Evolutionary conservation across 495 filamentous ascomycete genomes (phyloP).

Genomic region (Glonium stellatum): DNA sequence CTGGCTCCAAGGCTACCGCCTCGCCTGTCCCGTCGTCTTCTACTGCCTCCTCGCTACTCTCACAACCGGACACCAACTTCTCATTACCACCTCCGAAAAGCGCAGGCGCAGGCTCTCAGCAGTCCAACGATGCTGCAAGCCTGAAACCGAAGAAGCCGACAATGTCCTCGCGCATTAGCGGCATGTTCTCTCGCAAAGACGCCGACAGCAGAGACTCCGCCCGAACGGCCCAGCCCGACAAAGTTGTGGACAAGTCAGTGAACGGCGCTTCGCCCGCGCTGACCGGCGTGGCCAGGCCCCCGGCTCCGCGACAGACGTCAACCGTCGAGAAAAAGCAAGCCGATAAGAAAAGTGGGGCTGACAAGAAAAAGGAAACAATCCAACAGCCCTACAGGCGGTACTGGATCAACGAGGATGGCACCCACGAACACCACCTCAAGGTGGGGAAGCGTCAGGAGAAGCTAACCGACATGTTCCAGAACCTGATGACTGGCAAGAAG

Average conservation of each 20-base stretch:
- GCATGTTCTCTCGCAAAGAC: constrained; percentile 36
- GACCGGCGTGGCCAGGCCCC: constrained; percentile 3
- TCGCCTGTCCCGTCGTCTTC: constrained; percentile 26
- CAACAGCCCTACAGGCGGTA: constrained; percentile 47
- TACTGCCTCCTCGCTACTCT: constrained; percentile 26
- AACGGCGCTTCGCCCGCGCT: constrained; percentile 9
- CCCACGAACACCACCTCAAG: constrained; percentile 81
- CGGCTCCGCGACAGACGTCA: not conserved
- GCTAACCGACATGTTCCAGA: constrained; percentile 81
- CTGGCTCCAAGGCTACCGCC: constrained; percentile 13
- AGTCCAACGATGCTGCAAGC: constrained; percentile 13
- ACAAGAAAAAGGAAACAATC: constrained; percentile 30
- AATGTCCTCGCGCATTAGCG: constrained; percentile 34
- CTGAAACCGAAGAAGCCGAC: constrained; percentile 33
- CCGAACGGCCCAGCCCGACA: constrained; percentile 22
- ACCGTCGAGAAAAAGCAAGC: constrained; percentile 1
- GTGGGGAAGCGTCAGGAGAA: constrained; percentile 89
- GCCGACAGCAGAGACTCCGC: constrained; percentile 26
- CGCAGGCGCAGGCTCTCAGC: not conserved
- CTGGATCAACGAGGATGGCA: constrained; percentile 53
- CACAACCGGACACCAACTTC: constrained; percentile 25
- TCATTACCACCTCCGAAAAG: constrained; percentile 14
- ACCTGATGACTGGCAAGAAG: constrained; percentile 68
- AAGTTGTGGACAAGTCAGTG: constrained; percentile 14
- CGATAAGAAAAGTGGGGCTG: constrained; percentile 12